Percentiles rank a stretch among this genome's conserved stretches.
Conservation (phyloP, 306 rosid species). For the Mimosa bimucronata region DNA sequence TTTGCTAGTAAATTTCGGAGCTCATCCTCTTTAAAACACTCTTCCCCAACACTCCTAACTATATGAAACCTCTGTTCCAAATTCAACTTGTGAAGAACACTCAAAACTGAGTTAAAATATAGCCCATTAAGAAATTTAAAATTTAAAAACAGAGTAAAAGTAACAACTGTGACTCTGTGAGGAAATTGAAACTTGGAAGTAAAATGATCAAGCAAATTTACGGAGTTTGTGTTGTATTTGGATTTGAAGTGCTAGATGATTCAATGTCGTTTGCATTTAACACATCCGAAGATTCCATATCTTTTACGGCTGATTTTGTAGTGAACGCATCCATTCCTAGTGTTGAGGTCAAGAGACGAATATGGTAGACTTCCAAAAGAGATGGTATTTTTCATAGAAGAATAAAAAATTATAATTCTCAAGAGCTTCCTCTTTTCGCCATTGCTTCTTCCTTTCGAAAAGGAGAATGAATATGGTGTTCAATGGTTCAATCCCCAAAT, state of each 20-base stretch:
- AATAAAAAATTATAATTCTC: too few relatives aligned
- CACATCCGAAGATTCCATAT: constrained; percentile 46
- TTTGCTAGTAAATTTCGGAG: constrained; percentile 64
- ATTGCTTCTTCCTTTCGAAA: too few relatives aligned
- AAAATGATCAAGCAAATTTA: too few relatives aligned
- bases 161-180: background rate
- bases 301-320: constrained; percentile 35
- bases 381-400: background rate
- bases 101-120: too few relatives aligned
- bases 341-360: background rate
- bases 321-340: background rate
- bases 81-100: constrained; percentile 35
- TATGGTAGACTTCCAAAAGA: too few relatives aligned
- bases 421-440: too few relatives aligned
- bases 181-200: background rate
- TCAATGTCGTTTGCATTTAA: constrained; percentile 7
- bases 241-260: too few relatives aligned
- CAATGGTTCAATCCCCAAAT: too few relatives aligned
- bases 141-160: background rate
- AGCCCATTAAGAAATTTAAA: background rate
- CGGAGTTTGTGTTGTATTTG: too few relatives aligned
- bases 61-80: constrained; percentile 58
- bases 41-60: constrained; percentile 74
- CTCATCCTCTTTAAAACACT: constrained; percentile 82
- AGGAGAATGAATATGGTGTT: too few relatives aligned